Evolutionary conservation across 2,329 filamentous ascomycete genomes (phyloP).

Genomic region (Diaporthe capsici): DNA sequence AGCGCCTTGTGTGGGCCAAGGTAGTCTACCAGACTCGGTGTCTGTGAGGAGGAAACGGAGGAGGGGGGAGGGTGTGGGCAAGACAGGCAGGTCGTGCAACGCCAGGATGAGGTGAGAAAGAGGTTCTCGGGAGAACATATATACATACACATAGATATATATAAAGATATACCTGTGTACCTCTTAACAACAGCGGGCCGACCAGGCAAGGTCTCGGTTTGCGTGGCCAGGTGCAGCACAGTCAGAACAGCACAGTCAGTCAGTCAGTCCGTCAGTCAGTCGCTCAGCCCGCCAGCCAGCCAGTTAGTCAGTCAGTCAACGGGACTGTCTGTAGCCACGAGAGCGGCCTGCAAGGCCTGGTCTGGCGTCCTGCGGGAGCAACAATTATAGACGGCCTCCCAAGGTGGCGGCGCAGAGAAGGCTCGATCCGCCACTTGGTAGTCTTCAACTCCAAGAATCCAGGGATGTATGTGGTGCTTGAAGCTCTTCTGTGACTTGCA

Average conservation of each 20-base stretch:
- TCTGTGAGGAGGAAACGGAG: neutral
- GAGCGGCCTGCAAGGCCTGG: conserved; percentile 7
- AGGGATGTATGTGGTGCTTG: conserved; percentile 3
- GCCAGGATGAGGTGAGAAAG: conserved; percentile 31
- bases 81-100: conserved; percentile 16
- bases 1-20: conserved; percentile 23
- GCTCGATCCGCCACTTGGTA: conserved; percentile 7
- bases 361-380: conserved; percentile 18
- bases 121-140: conserved; percentile 14
- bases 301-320: neutral
- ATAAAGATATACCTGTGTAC: conserved; percentile 4
- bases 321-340: neutral
- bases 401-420: conserved; percentile 9
- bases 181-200: neutral
- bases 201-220: neutral
- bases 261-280: neutral
- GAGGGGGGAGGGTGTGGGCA: neutral
- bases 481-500: neutral
- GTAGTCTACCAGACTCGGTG: conserved; percentile 6
- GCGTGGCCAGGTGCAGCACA: conserved; percentile 14
- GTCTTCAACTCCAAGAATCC: neutral
- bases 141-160: neutral
- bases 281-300: neutral
- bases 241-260: neutral
- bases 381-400: conserved; percentile 26